Percentiles rank a stretch among this genome's conserved stretches.
Conservation (phyloP, 495 filamentous ascomycete species). For the Oidiodendron maius region DNA sequence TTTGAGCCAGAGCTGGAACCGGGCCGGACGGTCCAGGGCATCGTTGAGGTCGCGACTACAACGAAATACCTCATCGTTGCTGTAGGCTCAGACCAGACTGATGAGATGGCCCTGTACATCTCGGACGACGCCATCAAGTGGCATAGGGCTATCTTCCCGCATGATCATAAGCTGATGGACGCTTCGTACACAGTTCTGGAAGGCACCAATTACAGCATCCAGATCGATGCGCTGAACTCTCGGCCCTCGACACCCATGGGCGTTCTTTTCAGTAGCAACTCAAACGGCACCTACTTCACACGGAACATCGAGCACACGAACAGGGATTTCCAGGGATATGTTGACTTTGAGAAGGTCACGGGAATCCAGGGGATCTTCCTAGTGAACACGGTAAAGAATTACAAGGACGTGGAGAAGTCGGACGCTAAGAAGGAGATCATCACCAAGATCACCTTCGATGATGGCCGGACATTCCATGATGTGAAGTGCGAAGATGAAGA, state of each 20-base stretch:
- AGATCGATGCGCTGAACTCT: conserved; percentile 83
- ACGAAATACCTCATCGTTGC: conserved; percentile 84
- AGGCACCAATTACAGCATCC: conserved; percentile 94
- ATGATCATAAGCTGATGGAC: conserved; percentile 68
- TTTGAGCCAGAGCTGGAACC: conserved; percentile 71
- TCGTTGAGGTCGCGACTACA: conserved; percentile 70
- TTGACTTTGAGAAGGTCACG: conserved; percentile 91
- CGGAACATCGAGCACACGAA: conserved; percentile 89
- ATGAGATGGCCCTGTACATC: conserved; percentile 80
- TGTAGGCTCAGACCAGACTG: conserved; percentile 67
- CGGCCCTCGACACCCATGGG: conserved; percentile 63
- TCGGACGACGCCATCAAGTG: conserved; percentile 76
- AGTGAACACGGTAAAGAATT: conserved; percentile 86
- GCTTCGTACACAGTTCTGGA: conserved; percentile 91
- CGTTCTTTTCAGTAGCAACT: conserved; percentile 86
- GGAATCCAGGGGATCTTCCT: conserved; percentile 87
- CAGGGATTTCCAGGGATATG: conserved; percentile 58
- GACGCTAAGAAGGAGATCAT: conserved; percentile 53
- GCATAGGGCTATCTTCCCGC: conserved; percentile 87
- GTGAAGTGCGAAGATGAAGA: conserved; percentile 46
- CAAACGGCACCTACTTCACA: conserved; percentile 91
- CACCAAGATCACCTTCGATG: conserved; percentile 86
- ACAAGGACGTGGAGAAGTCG: conserved; percentile 60
- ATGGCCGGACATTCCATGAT: conserved; percentile 71
- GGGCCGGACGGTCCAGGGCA: conserved; percentile 63